Percentiles rank a stretch among this genome's conserved stretches.
These are phyloP conservation scores for Populus pruinosa DNA, from an alignment of 345 rosid genomes.

Conservation along the genomic window DNA sequence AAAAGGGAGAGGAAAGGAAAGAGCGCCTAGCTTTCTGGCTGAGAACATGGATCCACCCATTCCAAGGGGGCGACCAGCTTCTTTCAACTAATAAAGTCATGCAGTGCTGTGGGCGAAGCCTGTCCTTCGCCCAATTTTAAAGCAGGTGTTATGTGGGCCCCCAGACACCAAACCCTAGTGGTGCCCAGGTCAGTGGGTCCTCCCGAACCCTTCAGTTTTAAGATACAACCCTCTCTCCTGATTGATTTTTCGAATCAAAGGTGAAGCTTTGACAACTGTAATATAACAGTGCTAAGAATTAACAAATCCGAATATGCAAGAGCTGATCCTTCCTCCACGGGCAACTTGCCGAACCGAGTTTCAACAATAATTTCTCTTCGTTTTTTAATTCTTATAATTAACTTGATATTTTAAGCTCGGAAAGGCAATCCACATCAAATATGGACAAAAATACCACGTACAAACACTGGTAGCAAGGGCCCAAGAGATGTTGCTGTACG, in stretches of 20 bases:
- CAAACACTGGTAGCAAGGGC: too few species aligned
- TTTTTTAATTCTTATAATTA: too few species aligned
- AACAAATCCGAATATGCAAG: not conserved
- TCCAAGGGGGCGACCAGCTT: constrained; percentile 24
- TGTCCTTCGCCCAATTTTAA: constrained; percentile 22
- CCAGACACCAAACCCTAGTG: constrained; percentile 4
- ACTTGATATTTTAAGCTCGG: too few species aligned
- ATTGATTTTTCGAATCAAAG: constrained; percentile 34
- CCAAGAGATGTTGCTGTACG: not conserved
- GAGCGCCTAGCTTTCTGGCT: not conserved
- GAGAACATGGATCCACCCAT: constrained; percentile 54
- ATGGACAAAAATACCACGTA: not conserved
- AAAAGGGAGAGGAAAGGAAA: not conserved
- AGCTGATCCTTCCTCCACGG: not conserved
- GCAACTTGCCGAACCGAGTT: not conserved
- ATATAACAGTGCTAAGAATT: not conserved
- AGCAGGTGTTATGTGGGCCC: constrained; percentile 15
- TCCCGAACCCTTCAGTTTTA: not conserved
- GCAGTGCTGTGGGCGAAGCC: constrained; percentile 31
- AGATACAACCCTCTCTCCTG: constrained; percentile 15
- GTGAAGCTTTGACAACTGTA: constrained; percentile 1
- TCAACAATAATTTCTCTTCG: not conserved
- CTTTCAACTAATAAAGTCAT: constrained; percentile 49
- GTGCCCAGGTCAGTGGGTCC: constrained; percentile 25
- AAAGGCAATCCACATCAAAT: not conserved